Evolutionary conservation across 2,329 filamentous ascomycete genomes (phyloP).

Genomic region (Lachnellula arida): DNA sequence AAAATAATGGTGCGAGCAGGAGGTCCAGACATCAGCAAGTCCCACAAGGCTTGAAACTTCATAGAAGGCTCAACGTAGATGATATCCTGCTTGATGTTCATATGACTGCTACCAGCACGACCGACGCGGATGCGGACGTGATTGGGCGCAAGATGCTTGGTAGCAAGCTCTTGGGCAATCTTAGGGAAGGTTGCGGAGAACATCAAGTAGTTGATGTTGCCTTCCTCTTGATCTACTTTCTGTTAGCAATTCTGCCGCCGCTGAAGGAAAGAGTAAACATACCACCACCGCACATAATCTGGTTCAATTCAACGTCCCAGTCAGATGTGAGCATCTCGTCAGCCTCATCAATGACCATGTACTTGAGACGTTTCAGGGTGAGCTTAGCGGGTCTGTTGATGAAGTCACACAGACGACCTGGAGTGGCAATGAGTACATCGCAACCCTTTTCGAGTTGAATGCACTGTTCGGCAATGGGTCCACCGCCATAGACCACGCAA

Average conservation of each 20-base stretch:
- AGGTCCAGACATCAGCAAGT: conserved; percentile 64
- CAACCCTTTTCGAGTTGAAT: conserved; percentile 76
- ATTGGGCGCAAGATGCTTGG: conserved; percentile 66
- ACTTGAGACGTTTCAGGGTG: conserved; percentile 71
- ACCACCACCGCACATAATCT: conserved; percentile 79
- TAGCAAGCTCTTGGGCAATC: conserved; percentile 69
- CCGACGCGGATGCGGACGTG: conserved; percentile 82
- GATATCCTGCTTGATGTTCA: conserved; percentile 77
- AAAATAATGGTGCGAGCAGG: conserved; percentile 84
- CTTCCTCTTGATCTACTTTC: conserved; percentile 67
- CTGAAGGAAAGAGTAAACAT: conserved; percentile 36
- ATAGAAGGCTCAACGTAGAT: conserved; percentile 57
- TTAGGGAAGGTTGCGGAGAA: conserved; percentile 95
- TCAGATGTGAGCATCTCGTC: conserved; percentile 83
- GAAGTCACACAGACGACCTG: conserved; percentile 81
- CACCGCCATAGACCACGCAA: conserved; percentile 83
- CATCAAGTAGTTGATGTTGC: conserved; percentile 66
- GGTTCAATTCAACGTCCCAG: conserved; percentile 71
- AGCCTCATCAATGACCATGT: conserved; percentile 84
- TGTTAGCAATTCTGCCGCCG: not conserved
- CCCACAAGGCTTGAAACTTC: conserved; percentile 68
- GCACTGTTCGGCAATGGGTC: conserved; percentile 64
- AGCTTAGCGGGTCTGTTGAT: conserved; percentile 67
- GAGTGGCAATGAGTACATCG: conserved; percentile 82
- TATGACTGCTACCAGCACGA: conserved; percentile 75